Conservation (phyloP, 1,284 basidiomycete genomes). For the Trichosporon sp. region DNA sequence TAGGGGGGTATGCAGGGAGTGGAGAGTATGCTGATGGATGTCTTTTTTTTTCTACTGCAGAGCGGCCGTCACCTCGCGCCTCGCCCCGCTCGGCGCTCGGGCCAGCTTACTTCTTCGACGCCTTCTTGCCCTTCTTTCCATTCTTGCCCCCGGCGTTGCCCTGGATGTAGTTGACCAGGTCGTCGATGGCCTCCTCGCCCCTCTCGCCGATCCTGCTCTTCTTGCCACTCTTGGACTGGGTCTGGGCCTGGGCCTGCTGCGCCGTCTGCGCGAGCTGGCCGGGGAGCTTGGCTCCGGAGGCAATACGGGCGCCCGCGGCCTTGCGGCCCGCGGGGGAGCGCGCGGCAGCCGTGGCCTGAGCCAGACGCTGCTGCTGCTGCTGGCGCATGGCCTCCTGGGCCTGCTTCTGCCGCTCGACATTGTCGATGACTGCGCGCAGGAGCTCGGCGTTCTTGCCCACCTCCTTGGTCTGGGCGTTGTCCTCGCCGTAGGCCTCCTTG, state of each 20-base stretch:
- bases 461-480: conserved; percentile 57
- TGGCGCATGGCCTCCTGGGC: conserved; percentile 50
- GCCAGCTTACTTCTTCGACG: neutral
- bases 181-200: conserved; percentile 56
- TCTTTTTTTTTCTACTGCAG: neutral
- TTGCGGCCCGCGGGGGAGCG: conserved; percentile 22
- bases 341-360: conserved; percentile 39
- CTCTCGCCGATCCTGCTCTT: conserved; percentile 44
- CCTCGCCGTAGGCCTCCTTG: conserved; percentile 53
- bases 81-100: neutral
- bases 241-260: conserved; percentile 2
- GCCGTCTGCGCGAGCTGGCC: conserved; percentile 16
- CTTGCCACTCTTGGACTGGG: conserved; percentile 3
- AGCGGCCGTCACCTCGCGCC: neutral
- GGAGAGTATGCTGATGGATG: neutral
- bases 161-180: conserved; percentile 58
- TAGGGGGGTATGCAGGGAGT: conserved; percentile 17
- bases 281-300: conserved; percentile 26
- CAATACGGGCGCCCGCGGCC: conserved; percentile 23
- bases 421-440: conserved; percentile 53
- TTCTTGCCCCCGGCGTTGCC: conserved; percentile 35
- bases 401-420: conserved; percentile 51
- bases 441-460: conserved; percentile 57
- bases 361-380: conserved; percentile 44
- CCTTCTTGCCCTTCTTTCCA: conserved; percentile 2